phyloP scores from a whole-genome alignment of 73 alveolate species.

The Stentor coeruleus region DNA sequence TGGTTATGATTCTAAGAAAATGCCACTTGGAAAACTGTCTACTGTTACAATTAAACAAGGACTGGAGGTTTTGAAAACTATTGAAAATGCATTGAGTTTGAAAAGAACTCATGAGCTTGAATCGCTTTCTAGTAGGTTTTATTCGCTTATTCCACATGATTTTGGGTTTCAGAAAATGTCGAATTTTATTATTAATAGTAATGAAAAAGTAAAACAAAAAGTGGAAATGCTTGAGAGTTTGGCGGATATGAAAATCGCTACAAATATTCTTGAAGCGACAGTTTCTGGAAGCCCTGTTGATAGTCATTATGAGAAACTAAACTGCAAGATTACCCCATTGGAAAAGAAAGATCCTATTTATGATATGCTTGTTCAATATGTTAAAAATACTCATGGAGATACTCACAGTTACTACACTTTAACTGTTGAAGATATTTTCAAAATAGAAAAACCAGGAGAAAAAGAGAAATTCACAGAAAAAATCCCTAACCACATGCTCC shows the following conservation, averaged over 20 bases:
- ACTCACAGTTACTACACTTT: conserved; percentile 44
- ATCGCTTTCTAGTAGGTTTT: conserved; percentile 71
- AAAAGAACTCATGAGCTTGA: conserved; percentile 29
- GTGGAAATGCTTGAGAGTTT: conserved; percentile 76
- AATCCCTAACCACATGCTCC: conserved; percentile 66
- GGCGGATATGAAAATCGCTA: conserved; percentile 67
- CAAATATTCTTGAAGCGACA: conserved; percentile 52
- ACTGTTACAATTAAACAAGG: conserved; percentile 52
- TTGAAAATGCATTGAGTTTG: conserved; percentile 50
- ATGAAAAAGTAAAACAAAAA: conserved; percentile 74
- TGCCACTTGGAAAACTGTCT: conserved; percentile 82
- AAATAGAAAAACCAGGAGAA: conserved; percentile 69
- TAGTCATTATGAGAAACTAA: conserved; percentile 58
- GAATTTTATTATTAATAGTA: conserved; percentile 58
- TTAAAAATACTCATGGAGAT: conserved; percentile 60
- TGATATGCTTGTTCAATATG: conserved; percentile 43
- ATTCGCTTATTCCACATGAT: conserved; percentile 92
- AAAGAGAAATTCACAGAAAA: conserved; percentile 52
- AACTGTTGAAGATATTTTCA: conserved; percentile 58
- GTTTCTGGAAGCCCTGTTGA: conserved; percentile 44
- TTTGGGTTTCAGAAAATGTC: conserved; percentile 81
- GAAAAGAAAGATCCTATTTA: conserved; percentile 43
- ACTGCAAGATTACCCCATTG: conserved; percentile 49
- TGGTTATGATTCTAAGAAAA: conserved; percentile 75
- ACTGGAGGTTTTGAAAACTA: conserved; percentile 56